phyloP scores from a whole-genome alignment of 1,139 yeast genomes.

The Taphrina betulina region DNA sequence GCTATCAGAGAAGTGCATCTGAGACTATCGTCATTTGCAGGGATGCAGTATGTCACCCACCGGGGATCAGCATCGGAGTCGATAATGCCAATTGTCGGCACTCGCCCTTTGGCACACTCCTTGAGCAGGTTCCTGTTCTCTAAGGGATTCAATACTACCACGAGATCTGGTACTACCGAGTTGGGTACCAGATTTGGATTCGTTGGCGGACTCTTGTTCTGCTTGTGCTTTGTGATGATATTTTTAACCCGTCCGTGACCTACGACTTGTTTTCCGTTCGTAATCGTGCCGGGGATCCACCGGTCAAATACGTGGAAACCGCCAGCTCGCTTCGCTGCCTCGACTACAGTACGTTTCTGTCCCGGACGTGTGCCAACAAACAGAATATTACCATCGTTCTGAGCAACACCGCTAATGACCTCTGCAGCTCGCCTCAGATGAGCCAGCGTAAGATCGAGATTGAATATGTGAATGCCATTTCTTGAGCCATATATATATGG shows the following conservation, averaged over 20 bases:
- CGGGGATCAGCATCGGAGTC: conserved; percentile 94
- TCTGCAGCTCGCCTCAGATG: conserved; percentile 75
- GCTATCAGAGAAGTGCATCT: conserved; percentile 74
- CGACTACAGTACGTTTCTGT: conserved; percentile 69
- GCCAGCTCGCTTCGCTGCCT: conserved; percentile 72
- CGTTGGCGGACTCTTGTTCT: conserved; percentile 34
- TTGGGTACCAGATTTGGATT: conserved; percentile 36
- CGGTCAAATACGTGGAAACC: conserved; percentile 81
- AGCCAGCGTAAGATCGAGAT: conserved; percentile 75
- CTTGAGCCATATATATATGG: conserved; percentile 85
- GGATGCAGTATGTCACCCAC: conserved; percentile 86
- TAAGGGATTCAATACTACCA: conserved; percentile 81
- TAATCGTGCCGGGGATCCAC: conserved; percentile 95
- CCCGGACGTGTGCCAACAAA: conserved; percentile 83
- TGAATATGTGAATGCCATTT: conserved; percentile 84
- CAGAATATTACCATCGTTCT: conserved; percentile 78
- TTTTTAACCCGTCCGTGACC: conserved; percentile 58
- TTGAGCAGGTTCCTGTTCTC: conserved; percentile 77
- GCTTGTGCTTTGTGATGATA: conserved; percentile 44
- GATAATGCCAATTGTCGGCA: conserved; percentile 90
- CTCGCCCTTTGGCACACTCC: conserved; percentile 78
- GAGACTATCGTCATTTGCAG: conserved; percentile 91
- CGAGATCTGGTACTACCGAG: conserved; percentile 76
- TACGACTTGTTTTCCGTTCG: conserved; percentile 77
- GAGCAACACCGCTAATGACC: conserved; percentile 76